Evolutionary conservation across 208 protist genomes (phyloP), one percentile per base, ranked within the genome.

Genomic region (Dictyostelium gargantuum): DNA sequence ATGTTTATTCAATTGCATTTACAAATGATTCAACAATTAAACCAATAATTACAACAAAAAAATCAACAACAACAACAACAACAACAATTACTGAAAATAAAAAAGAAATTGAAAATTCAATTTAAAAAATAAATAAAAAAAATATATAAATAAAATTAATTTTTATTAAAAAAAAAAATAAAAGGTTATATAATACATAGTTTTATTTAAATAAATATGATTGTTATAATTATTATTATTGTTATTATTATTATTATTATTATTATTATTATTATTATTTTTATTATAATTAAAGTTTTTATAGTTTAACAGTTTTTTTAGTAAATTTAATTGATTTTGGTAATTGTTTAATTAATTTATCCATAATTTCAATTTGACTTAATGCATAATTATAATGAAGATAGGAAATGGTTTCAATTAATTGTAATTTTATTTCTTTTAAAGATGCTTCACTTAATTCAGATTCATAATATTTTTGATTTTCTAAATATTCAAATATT

Each of bases 1-100:
- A 93, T 58, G 89, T 93, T 17, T 85, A 42, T 52, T 32, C 77
- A 13, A 66, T 92, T 52, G 86, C 86, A 6, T 92, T 92, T 48
- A 74, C 52, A 29, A 48, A 86, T 32, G 19, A 52, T 15, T 29
- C 56, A 44, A 56, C 23, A 15, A 19, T 85, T 32, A 44, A 85
- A 56, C 80, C 80, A 29, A 1, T 75, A 35, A 19, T 66, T 66
- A 74, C 11, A 26, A 23, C 17, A 74, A 75, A 26, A 26, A 17
- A 42, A 1, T 44, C 5, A 35, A 10, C 10, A 29, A 66, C 0
- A 35, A 66, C 10, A 35, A 35, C 1, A 29, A 19, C 17, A 29
- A 29, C 11, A 29, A 46, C 1, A 29, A 29, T 19, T 32, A 19
- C 26, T 15, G 29, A 6, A 73, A 73, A 42, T 26, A 1, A 1